These are phyloP conservation scores for Penicillium brevicompactum DNA, from an alignment of 2,329 filamentous ascomycete genomes.

Conservation along the genomic window DNA sequence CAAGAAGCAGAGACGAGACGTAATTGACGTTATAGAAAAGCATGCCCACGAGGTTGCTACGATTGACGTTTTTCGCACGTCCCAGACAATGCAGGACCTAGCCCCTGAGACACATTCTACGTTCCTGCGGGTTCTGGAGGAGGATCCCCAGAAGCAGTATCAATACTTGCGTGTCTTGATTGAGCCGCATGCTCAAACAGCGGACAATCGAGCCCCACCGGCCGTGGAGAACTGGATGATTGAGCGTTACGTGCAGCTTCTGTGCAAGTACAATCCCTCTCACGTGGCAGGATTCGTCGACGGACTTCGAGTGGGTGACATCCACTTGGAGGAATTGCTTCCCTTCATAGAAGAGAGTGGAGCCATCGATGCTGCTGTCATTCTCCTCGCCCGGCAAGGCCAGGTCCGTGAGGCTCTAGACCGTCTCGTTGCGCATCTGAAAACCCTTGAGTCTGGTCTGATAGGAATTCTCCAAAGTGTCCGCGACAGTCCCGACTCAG, in stretches of 20 bases:
- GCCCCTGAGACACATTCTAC: constrained; percentile 67
- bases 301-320: constrained; percentile 71
- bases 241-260: constrained; percentile 84
- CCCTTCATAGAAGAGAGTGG: constrained; percentile 87
- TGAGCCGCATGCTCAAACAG: constrained; percentile 58
- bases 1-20: constrained; percentile 71
- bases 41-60: constrained; percentile 68
- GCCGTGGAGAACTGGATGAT: constrained; percentile 62
- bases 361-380: constrained; percentile 88
- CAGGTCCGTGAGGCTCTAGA: constrained; percentile 81
- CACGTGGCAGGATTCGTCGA: constrained; percentile 87
- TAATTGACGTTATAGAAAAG: constrained; percentile 67
- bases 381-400: constrained; percentile 87
- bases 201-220: constrained; percentile 33
- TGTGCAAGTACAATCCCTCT: constrained; percentile 80
- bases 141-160: constrained; percentile 68
- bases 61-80: constrained; percentile 67
- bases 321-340: constrained; percentile 77
- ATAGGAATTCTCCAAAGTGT: constrained; percentile 70
- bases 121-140: constrained; percentile 63
- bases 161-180: constrained; percentile 76
- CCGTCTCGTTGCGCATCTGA: constrained; percentile 77
- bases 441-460: constrained; percentile 76
- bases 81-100: constrained; percentile 64
- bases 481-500: constrained; percentile 57